Evolutionary conservation across 179 eudicot genomes (phyloP), one percentile per base, ranked within the genome.

Genomic region (Kewa caespitosa): DNA sequence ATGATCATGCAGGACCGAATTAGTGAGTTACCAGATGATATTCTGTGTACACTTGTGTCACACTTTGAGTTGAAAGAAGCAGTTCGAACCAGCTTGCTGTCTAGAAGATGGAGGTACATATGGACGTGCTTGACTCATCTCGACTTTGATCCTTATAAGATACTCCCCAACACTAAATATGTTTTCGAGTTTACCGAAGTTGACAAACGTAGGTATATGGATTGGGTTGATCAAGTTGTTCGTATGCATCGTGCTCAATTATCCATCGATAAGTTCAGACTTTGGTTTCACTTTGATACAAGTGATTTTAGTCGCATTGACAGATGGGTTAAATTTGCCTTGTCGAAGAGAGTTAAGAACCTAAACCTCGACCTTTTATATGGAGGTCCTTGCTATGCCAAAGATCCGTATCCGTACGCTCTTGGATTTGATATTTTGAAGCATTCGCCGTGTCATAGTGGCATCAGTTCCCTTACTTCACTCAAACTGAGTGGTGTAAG

Each of bases 171-270:
- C 33, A 36, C 7, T 9, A 33, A n/a, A n/a, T 14, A 36, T 37
- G 11, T 9, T 7, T 46, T 30, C 20, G 1, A 4, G 6, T 22
- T 12, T 23, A 23, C 12, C 8, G 23, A 33, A 23, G 20, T 27
- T 46, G 38, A 55, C 17, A 18, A 6, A n/a, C 34, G 18, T 73
- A 50, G 23, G n/a, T 71, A 55, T 32, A 14, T 41, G 28, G n/a
- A 61, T 6, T 60, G 57, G 68, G 69, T 73, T 9, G 61, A 73
- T 43, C 76, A 61, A 32, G 76, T 73, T 22, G 33, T 73, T 4
- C 11, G 31, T 20, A 30, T 46, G 42, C 65, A 73, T 61, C 9
- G 5, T 59, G 68, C 54, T 28, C 38, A 15, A 42, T 8, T n/a
- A 23, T 22, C 6, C 54, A 57, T 71, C 38, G 54, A 34, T 27